phyloP scores from a whole-genome alignment of 106 monocot species.

The Dioscorea zingiberensis region DNA sequence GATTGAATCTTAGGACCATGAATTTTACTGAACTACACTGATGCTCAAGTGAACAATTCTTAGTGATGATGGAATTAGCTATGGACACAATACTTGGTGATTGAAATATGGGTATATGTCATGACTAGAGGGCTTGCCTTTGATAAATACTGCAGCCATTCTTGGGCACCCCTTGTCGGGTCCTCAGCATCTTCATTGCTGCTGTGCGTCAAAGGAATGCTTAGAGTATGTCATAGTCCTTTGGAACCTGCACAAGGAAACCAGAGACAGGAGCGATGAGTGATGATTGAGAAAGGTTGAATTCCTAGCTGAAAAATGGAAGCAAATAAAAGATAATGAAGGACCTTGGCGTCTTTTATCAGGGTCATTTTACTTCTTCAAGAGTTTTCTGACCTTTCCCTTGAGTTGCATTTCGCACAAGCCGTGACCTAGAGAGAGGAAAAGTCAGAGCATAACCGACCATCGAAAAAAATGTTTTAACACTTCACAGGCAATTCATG shows the following conservation, averaged over 20 bases:
- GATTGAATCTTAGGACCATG: no score
- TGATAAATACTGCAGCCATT: conserved; percentile 71
- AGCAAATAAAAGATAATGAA: neutral
- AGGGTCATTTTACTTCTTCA: conserved; percentile 76
- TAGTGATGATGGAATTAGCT: neutral
- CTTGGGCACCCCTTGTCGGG: conserved; percentile 69
- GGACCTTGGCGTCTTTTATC: conserved; percentile 72
- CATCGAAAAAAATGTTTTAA: no score
- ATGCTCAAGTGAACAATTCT: no score
- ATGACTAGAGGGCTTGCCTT: conserved; percentile 25
- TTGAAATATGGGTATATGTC: neutral
- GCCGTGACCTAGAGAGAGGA: conserved; percentile 60
- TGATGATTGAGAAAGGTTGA: neutral
- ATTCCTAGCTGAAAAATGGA: neutral
- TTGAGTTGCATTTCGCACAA: conserved; percentile 85
- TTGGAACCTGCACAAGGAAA: conserved; percentile 54
- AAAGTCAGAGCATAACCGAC: neutral
- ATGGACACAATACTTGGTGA: neutral
- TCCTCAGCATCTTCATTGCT: conserved; percentile 62
- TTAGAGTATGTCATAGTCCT: conserved; percentile 75
- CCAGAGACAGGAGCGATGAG: neutral
- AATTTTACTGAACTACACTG: no score
- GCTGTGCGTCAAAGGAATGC: conserved; percentile 68
- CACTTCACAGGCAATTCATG: no score
- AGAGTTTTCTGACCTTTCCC: conserved; percentile 76